Conservation (phyloP, 2,329 filamentous ascomycete genomes). For the Daldinia eschscholtzii region DNA sequence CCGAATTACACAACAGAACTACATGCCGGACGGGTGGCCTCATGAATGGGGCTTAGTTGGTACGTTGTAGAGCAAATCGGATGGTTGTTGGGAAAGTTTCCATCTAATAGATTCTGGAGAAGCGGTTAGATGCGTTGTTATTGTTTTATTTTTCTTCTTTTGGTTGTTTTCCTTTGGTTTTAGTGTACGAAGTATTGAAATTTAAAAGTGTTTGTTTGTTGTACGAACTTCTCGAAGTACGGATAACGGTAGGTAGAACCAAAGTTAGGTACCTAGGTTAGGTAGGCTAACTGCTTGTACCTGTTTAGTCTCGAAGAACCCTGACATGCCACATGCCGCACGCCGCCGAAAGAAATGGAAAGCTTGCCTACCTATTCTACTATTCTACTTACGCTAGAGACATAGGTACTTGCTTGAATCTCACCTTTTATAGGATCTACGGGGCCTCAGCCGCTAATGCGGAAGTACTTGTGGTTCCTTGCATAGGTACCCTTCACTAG, state of each 20-base stretch:
- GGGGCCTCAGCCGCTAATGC: constrained; percentile 8
- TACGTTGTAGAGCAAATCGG: background rate
- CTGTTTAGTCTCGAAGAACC: background rate
- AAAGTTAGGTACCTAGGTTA: background rate
- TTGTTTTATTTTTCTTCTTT: too few species aligned
- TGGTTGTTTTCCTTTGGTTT: background rate
- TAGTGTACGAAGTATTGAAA: background rate
- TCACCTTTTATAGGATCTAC: constrained; percentile 28
- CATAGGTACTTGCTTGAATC: constrained; percentile 15
- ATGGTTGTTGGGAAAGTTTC: too few species aligned
- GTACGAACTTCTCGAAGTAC: too few species aligned
- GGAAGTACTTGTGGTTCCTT: constrained; percentile 39
- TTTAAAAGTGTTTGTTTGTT: too few species aligned
- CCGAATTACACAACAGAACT: constrained; percentile 10
- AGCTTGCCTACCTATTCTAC: too few species aligned
- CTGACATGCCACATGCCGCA: constrained; percentile 4
- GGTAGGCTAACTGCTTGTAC: background rate
- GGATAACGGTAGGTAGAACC: background rate
- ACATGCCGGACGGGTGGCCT: constrained; percentile 21
- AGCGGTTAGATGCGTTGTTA: background rate
- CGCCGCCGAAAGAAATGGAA: background rate
- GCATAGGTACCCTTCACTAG: constrained; percentile 34
- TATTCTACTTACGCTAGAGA: constrained; percentile 14
- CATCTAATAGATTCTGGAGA: too few species aligned
- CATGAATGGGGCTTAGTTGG: constrained; percentile 14